These are phyloP conservation scores for Heliocybe sulcata DNA, from an alignment of 1,284 basidiomycete species.

Conservation along the genomic window DNA sequence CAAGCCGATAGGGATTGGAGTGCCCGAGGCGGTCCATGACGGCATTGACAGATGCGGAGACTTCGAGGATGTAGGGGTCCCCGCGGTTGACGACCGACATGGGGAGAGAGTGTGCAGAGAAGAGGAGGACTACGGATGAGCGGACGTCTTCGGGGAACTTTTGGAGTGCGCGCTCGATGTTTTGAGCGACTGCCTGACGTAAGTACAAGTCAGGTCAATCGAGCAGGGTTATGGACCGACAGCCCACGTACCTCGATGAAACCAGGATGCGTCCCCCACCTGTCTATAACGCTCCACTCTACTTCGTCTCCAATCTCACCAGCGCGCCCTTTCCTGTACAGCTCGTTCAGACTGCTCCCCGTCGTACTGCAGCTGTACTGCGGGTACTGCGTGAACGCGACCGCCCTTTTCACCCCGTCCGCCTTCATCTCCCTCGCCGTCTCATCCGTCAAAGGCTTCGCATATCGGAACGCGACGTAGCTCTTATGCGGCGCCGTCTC, in stretches of 20 bases:
- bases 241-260: constrained; percentile 74
- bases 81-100: constrained; percentile 98
- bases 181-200: constrained; percentile 92
- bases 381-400: constrained; percentile 98
- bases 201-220: neutral
- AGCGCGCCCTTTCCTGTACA: constrained; percentile 55
- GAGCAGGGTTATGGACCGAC: neutral
- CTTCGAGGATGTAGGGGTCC: constrained; percentile 95
- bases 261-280: constrained; percentile 94
- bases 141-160: constrained; percentile 73
- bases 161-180: constrained; percentile 78
- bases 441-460: constrained; percentile 82
- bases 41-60: constrained; percentile 86
- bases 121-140: constrained; percentile 78
- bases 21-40: constrained; percentile 84
- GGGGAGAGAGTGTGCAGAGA: constrained; percentile 97
- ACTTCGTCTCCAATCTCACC: constrained; percentile 57
- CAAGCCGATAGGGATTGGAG: constrained; percentile 82
- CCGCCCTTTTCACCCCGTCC: constrained; percentile 88
- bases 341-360: constrained; percentile 93
- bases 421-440: constrained; percentile 80
- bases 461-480: constrained; percentile 95
- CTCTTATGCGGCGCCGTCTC: constrained; percentile 92
- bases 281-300: constrained; percentile 96
- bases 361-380: constrained; percentile 99